Percentiles rank a stretch among this genome's conserved stretches.
phyloP scores from a whole-genome alignment of 257 asterid genomes.

The Handroanthus guayacan region DNA sequence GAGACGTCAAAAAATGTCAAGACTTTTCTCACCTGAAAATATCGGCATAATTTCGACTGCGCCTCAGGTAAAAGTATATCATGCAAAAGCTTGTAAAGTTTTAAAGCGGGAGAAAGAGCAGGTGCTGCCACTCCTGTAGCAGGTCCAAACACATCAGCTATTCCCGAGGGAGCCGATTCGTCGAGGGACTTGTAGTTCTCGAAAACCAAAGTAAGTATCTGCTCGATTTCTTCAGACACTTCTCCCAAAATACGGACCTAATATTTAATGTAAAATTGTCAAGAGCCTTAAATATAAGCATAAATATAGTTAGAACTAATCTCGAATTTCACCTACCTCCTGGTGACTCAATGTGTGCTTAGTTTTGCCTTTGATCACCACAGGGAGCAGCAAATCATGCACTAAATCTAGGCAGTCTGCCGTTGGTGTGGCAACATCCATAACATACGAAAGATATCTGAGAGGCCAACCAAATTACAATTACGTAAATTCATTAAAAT shows the following conservation, averaged over 20 bases:
- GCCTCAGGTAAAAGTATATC: constrained; percentile 85
- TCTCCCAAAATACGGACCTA: constrained; percentile 93
- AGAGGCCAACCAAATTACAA: constrained; percentile 10
- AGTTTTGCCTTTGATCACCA: constrained; percentile 67
- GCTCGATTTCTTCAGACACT: constrained; percentile 82
- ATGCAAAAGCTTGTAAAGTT: constrained; percentile 78
- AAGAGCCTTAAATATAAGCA: constrained; percentile 30
- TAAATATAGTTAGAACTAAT: constrained; percentile 16
- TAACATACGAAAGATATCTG: constrained; percentile 91
- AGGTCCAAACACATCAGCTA: constrained; percentile 68
- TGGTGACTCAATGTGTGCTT: constrained; percentile 82
- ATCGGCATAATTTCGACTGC: constrained; percentile 81
- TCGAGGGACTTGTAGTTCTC: constrained; percentile 93
- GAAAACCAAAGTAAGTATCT: constrained; percentile 68
- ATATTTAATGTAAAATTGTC: constrained; percentile 25
- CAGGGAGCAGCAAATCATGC: constrained; percentile 81
- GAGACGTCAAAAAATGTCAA: constrained; percentile 8
- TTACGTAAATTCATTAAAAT: background rate
- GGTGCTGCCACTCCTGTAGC: constrained; percentile 82
- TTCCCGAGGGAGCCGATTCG: constrained; percentile 75
- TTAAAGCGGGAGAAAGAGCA: constrained; percentile 82
- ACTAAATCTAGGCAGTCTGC: constrained; percentile 85
- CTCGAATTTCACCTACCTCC: constrained; percentile 66
- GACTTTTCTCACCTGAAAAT: constrained; percentile 72
- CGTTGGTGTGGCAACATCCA: constrained; percentile 99